A percentile compares a stretch with the other conserved stretches of the same genome.
phyloP scores from a whole-genome alignment of 768 basidiomycete species.

The Russula emetica region DNA sequence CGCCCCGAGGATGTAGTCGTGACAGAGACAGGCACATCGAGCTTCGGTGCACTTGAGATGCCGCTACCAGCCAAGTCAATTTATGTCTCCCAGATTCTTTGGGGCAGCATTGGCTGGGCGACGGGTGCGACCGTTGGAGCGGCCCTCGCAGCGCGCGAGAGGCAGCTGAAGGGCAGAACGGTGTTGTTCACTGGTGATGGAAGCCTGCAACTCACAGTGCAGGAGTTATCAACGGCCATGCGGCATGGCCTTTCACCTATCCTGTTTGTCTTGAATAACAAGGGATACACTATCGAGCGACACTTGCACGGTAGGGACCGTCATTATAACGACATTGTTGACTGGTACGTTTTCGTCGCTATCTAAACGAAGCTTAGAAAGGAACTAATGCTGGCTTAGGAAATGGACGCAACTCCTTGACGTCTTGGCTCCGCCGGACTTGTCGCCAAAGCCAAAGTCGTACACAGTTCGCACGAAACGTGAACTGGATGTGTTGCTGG shows the following conservation, averaged over 20 bases:
- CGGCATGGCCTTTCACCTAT: conserved; percentile 69
- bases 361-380: neutral
- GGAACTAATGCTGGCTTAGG: conserved; percentile 34
- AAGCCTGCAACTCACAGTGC: conserved; percentile 74
- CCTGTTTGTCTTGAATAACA: conserved; percentile 78
- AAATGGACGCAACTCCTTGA: conserved; percentile 63
- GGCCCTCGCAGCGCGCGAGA: conserved; percentile 71
- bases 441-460: conserved; percentile 50
- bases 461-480: conserved; percentile 63
- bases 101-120: conserved; percentile 92
- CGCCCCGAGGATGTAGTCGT: conserved; percentile 68
- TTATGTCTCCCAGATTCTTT: conserved; percentile 74
- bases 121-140: conserved; percentile 76
- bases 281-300: conserved; percentile 85
- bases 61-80: conserved; percentile 67
- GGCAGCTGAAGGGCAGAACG: conserved; percentile 51
- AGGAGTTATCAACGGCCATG: conserved; percentile 85
- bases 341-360: conserved; percentile 46
- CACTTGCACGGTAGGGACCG: conserved; percentile 62
- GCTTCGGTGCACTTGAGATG: conserved; percentile 80
- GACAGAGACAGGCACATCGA: conserved; percentile 85
- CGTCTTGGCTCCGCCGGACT: conserved; percentile 48
- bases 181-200: conserved; percentile 87
- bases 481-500: conserved; percentile 66
- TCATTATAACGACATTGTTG: conserved; percentile 81